These are phyloP conservation scores for Suillus tomentosus DNA, from an alignment of 768 basidiomycete genomes.

Conservation along the genomic window DNA sequence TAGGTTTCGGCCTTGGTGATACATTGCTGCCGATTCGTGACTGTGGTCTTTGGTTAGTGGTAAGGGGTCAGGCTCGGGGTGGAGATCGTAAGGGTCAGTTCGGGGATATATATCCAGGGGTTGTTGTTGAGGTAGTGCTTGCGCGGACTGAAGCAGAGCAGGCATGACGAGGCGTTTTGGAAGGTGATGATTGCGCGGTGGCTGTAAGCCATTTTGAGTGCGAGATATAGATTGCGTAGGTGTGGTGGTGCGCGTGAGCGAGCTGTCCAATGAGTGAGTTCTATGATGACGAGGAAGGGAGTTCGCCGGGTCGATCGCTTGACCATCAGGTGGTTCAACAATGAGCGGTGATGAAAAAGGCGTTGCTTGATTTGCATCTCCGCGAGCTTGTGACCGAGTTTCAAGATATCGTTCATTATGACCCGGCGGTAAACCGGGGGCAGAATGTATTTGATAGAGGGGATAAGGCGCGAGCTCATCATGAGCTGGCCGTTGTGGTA, in stretches of 20 bases:
- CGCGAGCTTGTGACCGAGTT: constrained; percentile 14
- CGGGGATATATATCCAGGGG: constrained; percentile 19
- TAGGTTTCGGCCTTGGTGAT: constrained; percentile 21
- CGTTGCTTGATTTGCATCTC: constrained; percentile 10
- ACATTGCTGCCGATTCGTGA: constrained; percentile 14
- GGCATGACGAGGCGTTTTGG: constrained; percentile 79
- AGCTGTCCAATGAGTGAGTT: constrained; percentile 15
- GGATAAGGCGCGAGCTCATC: constrained; percentile 19
- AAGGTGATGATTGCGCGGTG: constrained; percentile 38
- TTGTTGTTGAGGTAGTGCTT: constrained; percentile 14
- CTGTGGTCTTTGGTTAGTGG: constrained; percentile 8
- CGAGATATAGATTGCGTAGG: constrained; percentile 13
- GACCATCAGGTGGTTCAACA: constrained; percentile 10
- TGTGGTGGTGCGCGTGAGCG: constrained; percentile 8
- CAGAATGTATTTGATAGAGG: constrained; percentile 16
- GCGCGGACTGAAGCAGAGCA: constrained; percentile 53
- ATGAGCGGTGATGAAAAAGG: constrained; percentile 11
- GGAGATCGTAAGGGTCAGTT: constrained; percentile 8
- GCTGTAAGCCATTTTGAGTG: constrained; percentile 17
- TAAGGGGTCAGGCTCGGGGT: constrained; percentile 15
- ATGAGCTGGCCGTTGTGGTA: constrained; percentile 13
- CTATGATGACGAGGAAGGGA: constrained; percentile 15
- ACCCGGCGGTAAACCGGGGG: constrained; percentile 25
- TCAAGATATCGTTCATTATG: constrained; percentile 20
- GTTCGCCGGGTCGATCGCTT: constrained; percentile 5